These are phyloP conservation scores for Cryptococcus floricola DNA, from an alignment of 1,284 basidiomycete species.

Conservation along the genomic window DNA sequence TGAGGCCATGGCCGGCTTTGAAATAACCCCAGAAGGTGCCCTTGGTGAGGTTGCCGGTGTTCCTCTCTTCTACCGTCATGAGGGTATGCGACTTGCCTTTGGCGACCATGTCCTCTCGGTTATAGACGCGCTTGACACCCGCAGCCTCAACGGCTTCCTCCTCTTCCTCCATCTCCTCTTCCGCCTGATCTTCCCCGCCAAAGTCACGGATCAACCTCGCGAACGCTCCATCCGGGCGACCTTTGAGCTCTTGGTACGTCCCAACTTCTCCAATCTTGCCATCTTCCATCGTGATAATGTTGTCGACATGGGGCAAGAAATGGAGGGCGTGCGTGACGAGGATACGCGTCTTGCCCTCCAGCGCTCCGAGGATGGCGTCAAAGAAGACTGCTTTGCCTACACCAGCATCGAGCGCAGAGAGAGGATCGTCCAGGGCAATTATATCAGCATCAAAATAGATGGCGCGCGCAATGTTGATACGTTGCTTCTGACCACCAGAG, in stretches of 20 bases:
- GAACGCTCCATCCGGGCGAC: slow-evolving; percentile 57
- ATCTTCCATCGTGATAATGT: slow-evolving; percentile 58
- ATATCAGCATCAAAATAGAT: slow-evolving; percentile 82
- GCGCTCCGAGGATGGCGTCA: slow-evolving; percentile 61
- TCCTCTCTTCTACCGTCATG: slow-evolving; percentile 51
- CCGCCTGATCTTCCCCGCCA: slow-evolving; percentile 53
- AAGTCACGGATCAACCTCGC: slow-evolving; percentile 62
- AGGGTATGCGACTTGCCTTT: slow-evolving; percentile 42
- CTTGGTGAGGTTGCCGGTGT: slow-evolving; percentile 39
- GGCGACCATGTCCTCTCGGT: slow-evolving; percentile 41
- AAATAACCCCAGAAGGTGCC: slow-evolving; percentile 50
- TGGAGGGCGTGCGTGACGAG: slow-evolving; percentile 68
- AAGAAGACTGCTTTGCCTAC: slow-evolving; percentile 67
- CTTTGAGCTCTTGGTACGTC: slow-evolving; percentile 57
- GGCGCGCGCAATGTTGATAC: slow-evolving; percentile 67
- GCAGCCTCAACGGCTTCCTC: slow-evolving; percentile 46
- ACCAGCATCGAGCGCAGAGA: slow-evolving; percentile 71
- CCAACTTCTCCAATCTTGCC: slow-evolving; percentile 64
- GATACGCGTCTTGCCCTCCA: slow-evolving; percentile 60
- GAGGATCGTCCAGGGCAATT: slow-evolving; percentile 73
- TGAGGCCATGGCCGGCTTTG: slow-evolving; percentile 51
- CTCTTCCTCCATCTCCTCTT: slow-evolving; percentile 51
- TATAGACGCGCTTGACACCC: slow-evolving; percentile 20
- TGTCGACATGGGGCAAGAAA: slow-evolving; percentile 64
- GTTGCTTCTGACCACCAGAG: slow-evolving; percentile 45